Evolutionary conservation across 768 basidiomycete genomes (phyloP), one percentile per base, ranked within the genome.

Genomic region (Sistotremastrum niveocremeum): DNA sequence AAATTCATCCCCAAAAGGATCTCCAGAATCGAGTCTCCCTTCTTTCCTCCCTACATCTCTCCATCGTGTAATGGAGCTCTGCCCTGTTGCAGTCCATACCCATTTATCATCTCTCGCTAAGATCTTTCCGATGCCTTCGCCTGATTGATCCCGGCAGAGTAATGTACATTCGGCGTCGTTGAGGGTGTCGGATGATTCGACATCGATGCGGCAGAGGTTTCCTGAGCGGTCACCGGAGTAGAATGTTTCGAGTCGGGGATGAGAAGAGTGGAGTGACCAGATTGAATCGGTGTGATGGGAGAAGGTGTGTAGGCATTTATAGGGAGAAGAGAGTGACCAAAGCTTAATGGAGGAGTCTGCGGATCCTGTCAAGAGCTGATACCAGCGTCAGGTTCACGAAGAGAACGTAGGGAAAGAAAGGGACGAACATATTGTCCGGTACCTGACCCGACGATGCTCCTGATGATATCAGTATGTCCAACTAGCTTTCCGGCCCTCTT

Each of bases 391-490:
- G 56, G 42, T 51, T 41, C 34, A 32, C 11, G 12, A 32, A 37
- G 31, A 47, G 29, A 55, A 52, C 41, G 51, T 46, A 4, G 43
- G 40, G 36, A 45, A 37, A 40, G 8, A 47, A 39, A 38, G 20
- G 34, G 46, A 36, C 10, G 44, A 29, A 93, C 88, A 62, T 89
- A 90, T 76, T 76, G 76, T 28, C 87, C 80, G 60, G 97, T 93
- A 31, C 91, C 89, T 4, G 86, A 87, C 1, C 98, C 71, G 20
- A 93, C 62, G 39, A 97, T 83, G 4, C 88, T 78, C 6, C 94
- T 74, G 49, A 99, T 91, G 54, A 97, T 98, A 62, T 99, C 95
- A 0, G 94, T 94, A 60, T 99, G 94, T 0, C 94, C 94, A 5
- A 97, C 88, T 1, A 98, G 72, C 57, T 95, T 89, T 7, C 81